Evolutionary conservation across 345 rosid species (phyloP), one percentile per base, ranked within the genome.

Genomic region (Mangifera indica): DNA sequence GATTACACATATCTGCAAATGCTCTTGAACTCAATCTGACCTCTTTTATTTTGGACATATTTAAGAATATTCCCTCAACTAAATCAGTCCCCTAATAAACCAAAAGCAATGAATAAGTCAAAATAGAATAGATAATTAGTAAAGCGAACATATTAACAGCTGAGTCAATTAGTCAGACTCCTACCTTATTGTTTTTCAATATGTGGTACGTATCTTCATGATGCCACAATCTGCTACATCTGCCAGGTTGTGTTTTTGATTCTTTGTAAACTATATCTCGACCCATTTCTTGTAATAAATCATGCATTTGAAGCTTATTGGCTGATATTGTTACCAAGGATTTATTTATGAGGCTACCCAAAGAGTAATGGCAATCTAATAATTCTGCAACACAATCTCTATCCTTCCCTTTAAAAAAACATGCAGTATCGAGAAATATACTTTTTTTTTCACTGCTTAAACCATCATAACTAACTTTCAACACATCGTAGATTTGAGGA

Each of bases 391-490:
- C 77, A 24, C 12, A 10, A 9, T 74, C 69, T 15, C 21, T 66
- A 0, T 59, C 46, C 22, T 55, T 61, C 4, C 82, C 77, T 46
- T 74, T 79, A 44, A 81, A 81, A 75, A 83, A 83, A 58, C 84
- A 81, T 21, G 84, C 85, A 69, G 84, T 80, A 57, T 84, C 87
- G 15, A 82, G 77, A 72, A 86, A 86, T 9, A 84, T n/a, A 11
- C 45, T 52, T 72, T 82, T 74, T 62, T 74, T 72, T 3, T 1
- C 12, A 0, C 0, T 20, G 0, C 59, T 61, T 0, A 81, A 22
- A 5, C 62, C 68, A 40, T 74, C 60, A 67, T 46, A 74, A 63
- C 77, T 74, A 0, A 67, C 61, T 42, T 54, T 74, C 54, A 81
- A 8, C 6, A 66, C 5, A n/a, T 74, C 24, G 0, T 7, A 5